Conservation (phyloP, 2,329 filamentous ascomycete species). For the Botrytis porri region DNA sequence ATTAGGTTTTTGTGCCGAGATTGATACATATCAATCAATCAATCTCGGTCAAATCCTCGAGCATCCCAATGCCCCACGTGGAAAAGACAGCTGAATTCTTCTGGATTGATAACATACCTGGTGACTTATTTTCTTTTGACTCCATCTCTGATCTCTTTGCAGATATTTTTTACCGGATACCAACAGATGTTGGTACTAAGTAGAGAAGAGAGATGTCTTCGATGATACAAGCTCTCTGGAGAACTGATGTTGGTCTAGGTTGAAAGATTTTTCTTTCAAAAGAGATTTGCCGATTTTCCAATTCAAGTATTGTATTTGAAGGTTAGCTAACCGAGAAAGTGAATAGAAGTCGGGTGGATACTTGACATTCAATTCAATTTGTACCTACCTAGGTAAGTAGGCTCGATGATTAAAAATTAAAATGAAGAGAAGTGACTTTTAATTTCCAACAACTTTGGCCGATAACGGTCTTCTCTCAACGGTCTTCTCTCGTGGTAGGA, state of each 20-base stretch:
- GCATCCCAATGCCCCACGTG: background rate
- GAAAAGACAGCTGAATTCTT: background rate
- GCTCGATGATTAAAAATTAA: background rate
- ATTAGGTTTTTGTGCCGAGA: background rate
- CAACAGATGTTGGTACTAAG: background rate
- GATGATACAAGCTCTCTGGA: background rate
- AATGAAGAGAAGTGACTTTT: background rate
- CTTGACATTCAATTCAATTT: background rate
- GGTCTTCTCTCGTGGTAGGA: background rate
- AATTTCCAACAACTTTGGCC: background rate
- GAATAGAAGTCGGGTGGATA: conserved; percentile 3
- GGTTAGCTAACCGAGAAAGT: background rate
- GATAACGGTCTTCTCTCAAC: background rate
- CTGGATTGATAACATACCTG: background rate
- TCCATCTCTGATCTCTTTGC: conserved; percentile 4
- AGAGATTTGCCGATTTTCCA: background rate
- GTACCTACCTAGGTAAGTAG: background rate
- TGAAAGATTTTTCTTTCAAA: background rate
- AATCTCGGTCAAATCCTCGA: background rate
- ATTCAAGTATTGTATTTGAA: background rate
- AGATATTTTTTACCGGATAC: background rate
- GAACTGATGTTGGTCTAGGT: background rate
- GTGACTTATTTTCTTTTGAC: background rate
- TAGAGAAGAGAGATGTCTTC: background rate
- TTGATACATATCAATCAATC: no score